Evolutionary conservation across 345 rosid species (phyloP), one percentile per base, ranked within the genome.

Genomic region (Salix caprea): DNA sequence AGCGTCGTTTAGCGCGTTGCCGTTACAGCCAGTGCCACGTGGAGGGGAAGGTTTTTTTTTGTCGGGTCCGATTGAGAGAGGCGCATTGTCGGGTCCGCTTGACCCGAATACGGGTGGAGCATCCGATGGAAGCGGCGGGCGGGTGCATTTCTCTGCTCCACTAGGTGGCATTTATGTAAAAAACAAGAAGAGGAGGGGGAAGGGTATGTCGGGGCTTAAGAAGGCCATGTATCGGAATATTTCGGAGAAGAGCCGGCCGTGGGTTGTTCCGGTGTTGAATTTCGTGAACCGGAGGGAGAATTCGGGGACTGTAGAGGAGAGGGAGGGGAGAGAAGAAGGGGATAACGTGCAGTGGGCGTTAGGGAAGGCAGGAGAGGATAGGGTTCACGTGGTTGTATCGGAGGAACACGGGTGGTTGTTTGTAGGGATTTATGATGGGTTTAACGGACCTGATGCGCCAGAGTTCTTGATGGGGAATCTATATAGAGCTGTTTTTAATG

Each of bases 401-500:
- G 99, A 95, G 86, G 96, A 95, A 85, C 98, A 93, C 61, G 99
- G 99, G 16, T 95, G 99, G 99, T 81, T 95, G 71, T 95, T 93
- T 62, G 98, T 91, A 37, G 98, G 99, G 75, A 93, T 95, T 81
- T 95, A 95, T 74, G 98, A 95, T 78, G 99, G 99, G 34, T 95
- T 95, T 85, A 95, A 95, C 34, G 98, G 99, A 37, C 99, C 99
- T 1, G 99, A 93, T 65, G 99, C 98, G 40, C 97, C 99, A 2
- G 98, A 95, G 69, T 95, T 93, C 89, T 80, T 93, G 89, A 95
- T 95, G 99, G 96, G 92, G 69, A 89, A 91, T 89, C 99, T 95
- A 42, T 95, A 95, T 77, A 88, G 98, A 42, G 97, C 98, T 60
- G 96, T 95, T 75, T 90, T 89, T 78, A 85, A 86, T 73, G 94